These are phyloP conservation scores for Colletotrichum tabaci DNA, from an alignment of 2,329 filamentous ascomycete species.

Conservation along the genomic window DNA sequence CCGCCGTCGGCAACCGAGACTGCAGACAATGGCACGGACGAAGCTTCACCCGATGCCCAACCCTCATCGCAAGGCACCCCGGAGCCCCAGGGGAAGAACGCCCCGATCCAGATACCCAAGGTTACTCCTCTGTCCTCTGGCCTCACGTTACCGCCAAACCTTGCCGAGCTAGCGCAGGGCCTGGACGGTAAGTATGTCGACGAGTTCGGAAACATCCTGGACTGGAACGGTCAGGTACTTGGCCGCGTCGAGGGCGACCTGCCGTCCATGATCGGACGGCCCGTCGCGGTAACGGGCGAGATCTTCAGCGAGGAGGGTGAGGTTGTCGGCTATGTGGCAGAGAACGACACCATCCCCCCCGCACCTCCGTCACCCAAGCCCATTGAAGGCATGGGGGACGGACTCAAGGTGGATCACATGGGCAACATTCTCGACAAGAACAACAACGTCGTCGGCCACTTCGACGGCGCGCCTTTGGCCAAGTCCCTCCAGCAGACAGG, in stretches of 20 bases:
- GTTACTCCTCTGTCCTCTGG: constrained; percentile 57
- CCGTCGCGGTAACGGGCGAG: constrained; percentile 62
- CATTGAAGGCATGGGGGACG: constrained; percentile 54
- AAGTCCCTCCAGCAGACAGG: constrained; percentile 60
- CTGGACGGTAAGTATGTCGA: constrained; percentile 66
- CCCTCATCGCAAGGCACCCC: constrained; percentile 24
- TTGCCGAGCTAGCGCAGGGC: constrained; percentile 54
- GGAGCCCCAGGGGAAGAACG: constrained; percentile 40
- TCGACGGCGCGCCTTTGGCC: constrained; percentile 54
- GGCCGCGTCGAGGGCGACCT: constrained; percentile 69
- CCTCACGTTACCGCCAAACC: constrained; percentile 49
- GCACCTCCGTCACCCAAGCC: constrained; percentile 46
- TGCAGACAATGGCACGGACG: constrained; percentile 31
- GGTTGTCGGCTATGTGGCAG: constrained; percentile 61
- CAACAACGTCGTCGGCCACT: constrained; percentile 62
- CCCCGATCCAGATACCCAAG: constrained; percentile 56
- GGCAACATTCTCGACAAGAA: constrained; percentile 63
- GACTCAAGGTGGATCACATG: constrained; percentile 59
- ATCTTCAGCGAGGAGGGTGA: constrained; percentile 61
- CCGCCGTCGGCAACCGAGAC: constrained; percentile 20
- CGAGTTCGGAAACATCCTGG: constrained; percentile 69
- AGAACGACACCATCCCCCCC: constrained; percentile 54
- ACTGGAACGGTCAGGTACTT: constrained; percentile 64
- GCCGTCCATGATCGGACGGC: constrained; percentile 67
- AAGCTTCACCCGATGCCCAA: constrained; percentile 12